phyloP scores from a whole-genome alignment of 768 basidiomycete genomes.

The Hygrocybe punicea region DNA sequence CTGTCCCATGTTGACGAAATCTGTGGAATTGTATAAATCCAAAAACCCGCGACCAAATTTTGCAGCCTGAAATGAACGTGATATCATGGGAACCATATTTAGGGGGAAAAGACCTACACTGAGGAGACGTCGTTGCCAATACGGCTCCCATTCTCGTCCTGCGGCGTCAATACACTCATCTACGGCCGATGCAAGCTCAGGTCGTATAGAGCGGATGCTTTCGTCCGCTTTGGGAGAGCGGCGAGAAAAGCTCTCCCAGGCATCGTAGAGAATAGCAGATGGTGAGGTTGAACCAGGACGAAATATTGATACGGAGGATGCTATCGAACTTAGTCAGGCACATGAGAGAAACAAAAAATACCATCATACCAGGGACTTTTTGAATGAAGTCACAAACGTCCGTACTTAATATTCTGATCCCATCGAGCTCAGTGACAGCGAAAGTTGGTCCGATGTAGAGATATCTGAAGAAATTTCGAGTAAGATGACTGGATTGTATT shows the following conservation, averaged over 20 bases:
- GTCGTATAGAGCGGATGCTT: constrained; percentile 80
- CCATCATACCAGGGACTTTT: constrained; percentile 77
- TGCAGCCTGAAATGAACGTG: constrained; percentile 61
- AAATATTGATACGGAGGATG: constrained; percentile 78
- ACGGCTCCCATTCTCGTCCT: constrained; percentile 84
- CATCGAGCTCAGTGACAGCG: constrained; percentile 84
- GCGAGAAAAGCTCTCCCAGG: constrained; percentile 81
- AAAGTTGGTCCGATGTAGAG: constrained; percentile 72
- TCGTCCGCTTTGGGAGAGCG: constrained; percentile 92
- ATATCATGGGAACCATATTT: neutral
- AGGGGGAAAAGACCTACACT: constrained; percentile 50
- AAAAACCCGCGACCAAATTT: constrained; percentile 94
- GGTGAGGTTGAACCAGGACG: constrained; percentile 90
- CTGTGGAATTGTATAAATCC: constrained; percentile 87
- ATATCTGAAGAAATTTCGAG: constrained; percentile 51
- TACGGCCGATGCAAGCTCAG: constrained; percentile 81
- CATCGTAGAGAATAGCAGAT: constrained; percentile 88
- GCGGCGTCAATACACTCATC: constrained; percentile 94
- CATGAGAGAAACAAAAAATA: neutral
- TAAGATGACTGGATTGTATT: constrained; percentile 6
- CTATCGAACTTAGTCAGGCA: constrained; percentile 37
- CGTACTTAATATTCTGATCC: constrained; percentile 77
- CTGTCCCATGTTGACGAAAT: constrained; percentile 91
- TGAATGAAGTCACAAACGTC: constrained; percentile 86
- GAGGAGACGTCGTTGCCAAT: constrained; percentile 84